A percentile compares a stretch with the other conserved stretches of the same genome.
These are phyloP conservation scores for Sporothrix inflata DNA, from an alignment of 2,329 filamentous ascomycete genomes.

Conservation along the genomic window DNA sequence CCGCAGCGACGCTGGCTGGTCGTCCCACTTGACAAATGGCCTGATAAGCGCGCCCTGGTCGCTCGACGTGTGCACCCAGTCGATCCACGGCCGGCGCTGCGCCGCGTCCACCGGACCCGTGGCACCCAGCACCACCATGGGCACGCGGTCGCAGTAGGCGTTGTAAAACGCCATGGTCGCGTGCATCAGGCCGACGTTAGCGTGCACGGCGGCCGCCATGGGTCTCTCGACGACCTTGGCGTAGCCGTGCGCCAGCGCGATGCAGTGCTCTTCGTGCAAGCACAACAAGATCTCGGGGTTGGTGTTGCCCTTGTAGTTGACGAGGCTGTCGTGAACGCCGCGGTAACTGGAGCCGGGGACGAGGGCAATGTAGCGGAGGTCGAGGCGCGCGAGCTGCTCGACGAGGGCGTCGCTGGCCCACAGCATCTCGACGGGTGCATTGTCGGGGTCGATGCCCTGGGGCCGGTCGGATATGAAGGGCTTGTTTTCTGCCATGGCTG, in stretches of 20 bases:
- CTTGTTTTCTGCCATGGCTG: neutral
- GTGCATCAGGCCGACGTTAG: constrained; percentile 27
- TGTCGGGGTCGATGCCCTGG: neutral
- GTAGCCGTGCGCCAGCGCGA: constrained; percentile 26
- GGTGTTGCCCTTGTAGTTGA: constrained; percentile 28
- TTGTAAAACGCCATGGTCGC: constrained; percentile 28
- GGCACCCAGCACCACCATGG: constrained; percentile 25
- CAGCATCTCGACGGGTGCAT: neutral
- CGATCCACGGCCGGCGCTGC: constrained; percentile 27
- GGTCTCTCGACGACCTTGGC: constrained; percentile 27
- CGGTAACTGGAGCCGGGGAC: constrained; percentile 26
- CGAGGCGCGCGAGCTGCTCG: constrained; percentile 25
- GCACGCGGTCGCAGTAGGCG: constrained; percentile 27
- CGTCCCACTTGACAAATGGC: constrained; percentile 28
- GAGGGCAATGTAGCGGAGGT: constrained; percentile 22
- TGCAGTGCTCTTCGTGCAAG: constrained; percentile 30
- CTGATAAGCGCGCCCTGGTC: constrained; percentile 26
- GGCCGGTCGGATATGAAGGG: constrained; percentile 1
- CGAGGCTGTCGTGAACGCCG: constrained; percentile 28
- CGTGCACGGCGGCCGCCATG: constrained; percentile 28
- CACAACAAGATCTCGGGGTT: constrained; percentile 28
- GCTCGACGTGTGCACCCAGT: constrained; percentile 27
- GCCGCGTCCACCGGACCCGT: constrained; percentile 25
- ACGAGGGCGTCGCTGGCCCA: constrained; percentile 28
- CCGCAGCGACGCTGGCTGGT: constrained; percentile 26